Evolutionary conservation across 2,329 filamentous ascomycete species (phyloP).

Genomic region (Trichoderma gracile): DNA sequence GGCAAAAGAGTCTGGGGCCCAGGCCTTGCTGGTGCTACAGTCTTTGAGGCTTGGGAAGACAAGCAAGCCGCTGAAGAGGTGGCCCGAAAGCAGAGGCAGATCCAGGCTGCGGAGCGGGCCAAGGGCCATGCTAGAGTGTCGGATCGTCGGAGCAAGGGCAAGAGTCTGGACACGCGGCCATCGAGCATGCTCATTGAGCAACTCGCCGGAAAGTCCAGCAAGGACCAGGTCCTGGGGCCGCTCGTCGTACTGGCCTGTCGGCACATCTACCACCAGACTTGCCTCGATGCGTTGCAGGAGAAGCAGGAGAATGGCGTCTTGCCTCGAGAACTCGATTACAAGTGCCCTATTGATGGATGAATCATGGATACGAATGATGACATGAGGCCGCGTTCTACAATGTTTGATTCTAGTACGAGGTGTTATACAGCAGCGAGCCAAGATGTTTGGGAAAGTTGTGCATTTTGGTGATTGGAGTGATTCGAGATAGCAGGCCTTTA

Average conservation of each 20-base stretch:
- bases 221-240: constrained; percentile 59
- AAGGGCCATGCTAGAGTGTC: constrained; percentile 40
- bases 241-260: constrained; percentile 69
- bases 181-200: constrained; percentile 45
- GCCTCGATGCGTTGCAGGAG: constrained; percentile 65
- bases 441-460: not conserved
- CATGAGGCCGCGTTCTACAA: no score
- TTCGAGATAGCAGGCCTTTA: not conserved
- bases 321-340: constrained; percentile 52
- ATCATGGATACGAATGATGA: not conserved
- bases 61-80: constrained; percentile 52
- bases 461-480: not conserved
- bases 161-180: constrained; percentile 43
- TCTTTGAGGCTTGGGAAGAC: constrained; percentile 82
- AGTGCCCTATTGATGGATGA: constrained; percentile 57
- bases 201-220: constrained; percentile 30
- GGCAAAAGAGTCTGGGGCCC: constrained; percentile 84
- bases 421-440: constrained; percentile 10
- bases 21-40: constrained; percentile 66
- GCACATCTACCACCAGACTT: constrained; percentile 69
- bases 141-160: constrained; percentile 48
- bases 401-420: not conserved
- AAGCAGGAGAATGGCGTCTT: constrained; percentile 52
- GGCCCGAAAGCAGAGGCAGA: constrained; percentile 48
- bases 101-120: constrained; percentile 39